Conservation (phyloP, 768 basidiomycete species). For the Amanita fuliginea region DNA sequence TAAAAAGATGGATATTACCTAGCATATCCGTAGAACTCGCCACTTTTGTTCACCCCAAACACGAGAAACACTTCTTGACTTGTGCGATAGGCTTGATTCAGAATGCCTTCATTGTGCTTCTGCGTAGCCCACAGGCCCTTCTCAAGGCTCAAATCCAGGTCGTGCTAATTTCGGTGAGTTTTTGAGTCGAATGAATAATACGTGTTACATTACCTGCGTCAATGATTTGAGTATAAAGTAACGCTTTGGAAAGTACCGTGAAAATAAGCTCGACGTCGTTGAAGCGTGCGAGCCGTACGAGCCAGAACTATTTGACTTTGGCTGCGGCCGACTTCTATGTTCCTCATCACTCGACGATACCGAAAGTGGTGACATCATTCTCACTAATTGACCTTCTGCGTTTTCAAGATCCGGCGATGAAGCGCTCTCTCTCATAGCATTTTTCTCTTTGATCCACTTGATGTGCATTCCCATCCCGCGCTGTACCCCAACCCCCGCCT, state of each 20-base stretch:
- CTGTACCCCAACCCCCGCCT: conserved; percentile 87
- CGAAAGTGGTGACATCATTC: conserved; percentile 3
- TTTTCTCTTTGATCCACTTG: conserved; percentile 66
- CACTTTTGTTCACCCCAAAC: conserved; percentile 89
- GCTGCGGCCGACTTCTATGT: conserved; percentile 10
- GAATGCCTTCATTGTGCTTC: conserved; percentile 79
- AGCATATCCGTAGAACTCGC: conserved; percentile 92
- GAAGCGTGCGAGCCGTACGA: conserved; percentile 69
- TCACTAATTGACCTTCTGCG: background rate
- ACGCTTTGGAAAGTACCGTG: conserved; percentile 72
- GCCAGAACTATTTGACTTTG: conserved; percentile 44
- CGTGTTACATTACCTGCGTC: conserved; percentile 44
- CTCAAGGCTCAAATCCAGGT: conserved; percentile 71
- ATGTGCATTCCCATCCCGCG: conserved; percentile 77
- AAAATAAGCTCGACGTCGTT: conserved; percentile 74
- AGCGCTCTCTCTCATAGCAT: conserved; percentile 19
- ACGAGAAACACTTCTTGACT: conserved; percentile 80
- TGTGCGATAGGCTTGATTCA: conserved; percentile 91
- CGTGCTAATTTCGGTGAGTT: conserved; percentile 32
- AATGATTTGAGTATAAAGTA: conserved; percentile 89
- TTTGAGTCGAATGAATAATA: background rate
- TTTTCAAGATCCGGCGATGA: background rate
- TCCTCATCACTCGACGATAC: conserved; percentile 31
- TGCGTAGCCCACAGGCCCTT: conserved; percentile 88
- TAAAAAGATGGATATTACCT: conserved; percentile 32